Conservation (phyloP, 169 alveolate genomes). For the Eimeria zaria region DNA sequence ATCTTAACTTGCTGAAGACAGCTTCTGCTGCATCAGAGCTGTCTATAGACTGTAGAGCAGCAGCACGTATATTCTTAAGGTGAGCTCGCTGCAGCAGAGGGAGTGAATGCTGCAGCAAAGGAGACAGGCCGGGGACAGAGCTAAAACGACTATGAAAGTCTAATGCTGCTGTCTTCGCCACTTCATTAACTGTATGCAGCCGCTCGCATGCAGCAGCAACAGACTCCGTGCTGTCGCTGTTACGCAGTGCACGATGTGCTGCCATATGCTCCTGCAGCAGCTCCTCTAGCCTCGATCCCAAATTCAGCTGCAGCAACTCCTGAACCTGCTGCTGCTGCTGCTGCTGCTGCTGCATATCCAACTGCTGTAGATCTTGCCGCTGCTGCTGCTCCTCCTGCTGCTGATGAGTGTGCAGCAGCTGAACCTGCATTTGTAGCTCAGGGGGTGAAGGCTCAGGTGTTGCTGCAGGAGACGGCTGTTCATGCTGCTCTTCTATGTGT, state of each 20-base stretch:
- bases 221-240: background rate
- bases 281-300: background rate
- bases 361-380: background rate
- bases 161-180: background rate
- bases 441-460: too few relatives aligned
- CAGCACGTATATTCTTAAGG: background rate
- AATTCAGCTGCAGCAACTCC: background rate
- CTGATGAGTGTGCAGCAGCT: background rate
- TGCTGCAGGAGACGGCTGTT: too few relatives aligned
- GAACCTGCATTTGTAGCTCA: too few relatives aligned
- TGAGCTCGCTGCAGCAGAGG: background rate
- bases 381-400: slow-evolving; percentile 22
- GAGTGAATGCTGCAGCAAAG: background rate
- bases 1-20: background rate
- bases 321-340: background rate
- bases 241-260: background rate
- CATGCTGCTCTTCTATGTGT: too few relatives aligned
- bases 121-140: background rate
- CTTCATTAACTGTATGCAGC: background rate
- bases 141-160: background rate
- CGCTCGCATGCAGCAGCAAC: slow-evolving; percentile 7
- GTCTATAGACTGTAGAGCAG: background rate
- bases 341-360: too few relatives aligned
- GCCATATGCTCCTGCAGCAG: background rate
- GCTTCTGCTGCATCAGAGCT: background rate